Evolutionary conservation across 2,329 filamentous ascomycete species (phyloP), one percentile per base, ranked within the genome.

Genomic region (Sporothrix sp.): DNA sequence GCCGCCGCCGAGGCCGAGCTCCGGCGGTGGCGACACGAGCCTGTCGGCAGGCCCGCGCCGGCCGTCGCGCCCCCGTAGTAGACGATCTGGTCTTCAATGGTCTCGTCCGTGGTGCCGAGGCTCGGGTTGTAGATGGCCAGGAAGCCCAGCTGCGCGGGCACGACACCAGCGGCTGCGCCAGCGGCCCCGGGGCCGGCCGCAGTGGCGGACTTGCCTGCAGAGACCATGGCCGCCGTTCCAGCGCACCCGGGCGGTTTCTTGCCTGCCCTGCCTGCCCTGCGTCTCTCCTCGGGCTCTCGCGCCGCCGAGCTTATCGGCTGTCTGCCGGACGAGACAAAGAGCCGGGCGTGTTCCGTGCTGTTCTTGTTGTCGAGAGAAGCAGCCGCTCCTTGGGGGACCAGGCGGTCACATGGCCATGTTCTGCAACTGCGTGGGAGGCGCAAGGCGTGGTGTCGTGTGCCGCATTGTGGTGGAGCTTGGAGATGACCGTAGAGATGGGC

Each of bases 121-220:
- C 59, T 60, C 30, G 94, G 93, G 65, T 95, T 97, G 74, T 95
- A 98, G 65, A 98, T 94, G 64, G 91, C 82, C 40, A 98, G 77
- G 66, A 93, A 97, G 60, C 87, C 85, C 27, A 97, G 79, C 63
- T 87, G 87, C 32, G 91, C 91, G 38, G 93, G 90, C 30, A 82
- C 71, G 56, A 85, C 64, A 60, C 56, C 43, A 46, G 56, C 27
- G 4, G 47, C 50, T 3, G 20, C 46, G 2, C 20, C 36, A 3
- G 43, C 71, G 56, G 85, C 64, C 59, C 56, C 43, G 45, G 56
- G 27, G 16, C 10, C 23, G 5, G 33, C 47, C 10, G 38, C 25
- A 14, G 39, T 51, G n/a, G 28, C 7, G 13, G 48, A 2, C 27
- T 46, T 27, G n/a, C 40, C 51, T 23, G 35, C 20, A 4, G 51